Percentiles rank a stretch among this genome's conserved stretches.
These are phyloP conservation scores for Vitis cinerea DNA, from an alignment of 164 flowering plant genomes.

Conservation along the genomic window DNA sequence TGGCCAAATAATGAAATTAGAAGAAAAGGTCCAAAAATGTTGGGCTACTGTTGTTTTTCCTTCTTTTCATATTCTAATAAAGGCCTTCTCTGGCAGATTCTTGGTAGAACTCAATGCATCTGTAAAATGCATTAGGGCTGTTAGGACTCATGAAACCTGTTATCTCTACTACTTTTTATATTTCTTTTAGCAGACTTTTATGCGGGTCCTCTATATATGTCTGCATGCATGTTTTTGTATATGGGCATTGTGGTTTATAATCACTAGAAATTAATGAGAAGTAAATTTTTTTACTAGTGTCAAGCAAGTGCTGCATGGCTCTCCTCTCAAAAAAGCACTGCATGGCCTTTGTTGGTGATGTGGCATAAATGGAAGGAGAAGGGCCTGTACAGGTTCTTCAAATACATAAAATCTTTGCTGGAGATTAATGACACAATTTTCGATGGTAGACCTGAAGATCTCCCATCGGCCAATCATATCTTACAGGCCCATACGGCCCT, in stretches of 20 bases:
- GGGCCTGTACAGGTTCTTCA: conserved; percentile 16
- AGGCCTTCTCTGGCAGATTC: too few species aligned
- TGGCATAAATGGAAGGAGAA: conserved; percentile 45
- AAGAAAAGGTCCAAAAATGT: too few species aligned
- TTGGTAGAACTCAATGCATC: too few species aligned
- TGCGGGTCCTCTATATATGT: too few species aligned
- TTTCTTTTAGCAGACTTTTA: too few species aligned
- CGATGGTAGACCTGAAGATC: conserved; percentile 55
- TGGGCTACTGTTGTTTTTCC: too few species aligned
- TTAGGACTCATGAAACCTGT: too few species aligned
- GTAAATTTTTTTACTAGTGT: conserved; percentile 7
- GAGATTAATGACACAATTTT: conserved; percentile 33
- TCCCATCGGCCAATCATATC: conserved; percentile 51
- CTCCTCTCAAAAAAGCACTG: conserved; percentile 2
- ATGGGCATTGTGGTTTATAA: background rate
- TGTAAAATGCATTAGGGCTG: too few species aligned
- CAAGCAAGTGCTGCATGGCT: conserved; percentile 24
- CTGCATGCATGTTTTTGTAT: background rate
- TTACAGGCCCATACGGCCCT: conserved; percentile 74
- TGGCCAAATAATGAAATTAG: too few species aligned
- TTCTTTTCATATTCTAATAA: too few species aligned
- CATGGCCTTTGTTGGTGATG: conserved; percentile 33
- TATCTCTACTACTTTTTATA: too few species aligned
- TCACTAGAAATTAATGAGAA: background rate
- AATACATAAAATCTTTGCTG: conserved; percentile 29